phyloP scores from a whole-genome alignment of 108 stramenopile species.

The Nitzschia inconspicua region DNA sequence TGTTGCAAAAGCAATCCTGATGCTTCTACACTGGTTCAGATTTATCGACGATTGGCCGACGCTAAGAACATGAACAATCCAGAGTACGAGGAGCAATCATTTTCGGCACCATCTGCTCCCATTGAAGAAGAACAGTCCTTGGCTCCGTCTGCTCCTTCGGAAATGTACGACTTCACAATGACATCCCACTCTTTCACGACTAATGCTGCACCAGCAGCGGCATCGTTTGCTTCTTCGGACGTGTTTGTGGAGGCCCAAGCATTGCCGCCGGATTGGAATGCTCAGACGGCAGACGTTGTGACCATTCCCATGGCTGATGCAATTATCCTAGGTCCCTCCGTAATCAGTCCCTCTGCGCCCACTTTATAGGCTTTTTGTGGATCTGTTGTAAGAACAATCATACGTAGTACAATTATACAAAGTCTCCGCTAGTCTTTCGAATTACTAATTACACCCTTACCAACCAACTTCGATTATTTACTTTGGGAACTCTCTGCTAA shows the following conservation, averaged over 20 bases:
- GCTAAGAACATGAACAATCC: not conserved
- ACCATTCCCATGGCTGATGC: constrained; percentile 31
- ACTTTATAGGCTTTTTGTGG: too few relatives aligned
- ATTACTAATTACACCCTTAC: too few relatives aligned
- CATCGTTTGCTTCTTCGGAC: not conserved
- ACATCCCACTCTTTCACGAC: not conserved
- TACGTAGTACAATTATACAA: too few relatives aligned
- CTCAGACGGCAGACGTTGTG: constrained; percentile 27
- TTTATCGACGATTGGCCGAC: not conserved
- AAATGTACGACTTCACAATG: not conserved
- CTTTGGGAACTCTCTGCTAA: too few relatives aligned
- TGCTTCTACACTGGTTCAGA: constrained; percentile 8
- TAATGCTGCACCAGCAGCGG: too few relatives aligned
- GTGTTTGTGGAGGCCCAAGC: constrained; percentile 11
- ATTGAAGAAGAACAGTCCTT: not conserved
- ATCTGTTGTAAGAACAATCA: too few relatives aligned
- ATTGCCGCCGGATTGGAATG: constrained; percentile 28
- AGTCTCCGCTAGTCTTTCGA: too few relatives aligned
- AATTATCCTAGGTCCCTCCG: constrained; percentile 5
- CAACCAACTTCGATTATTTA: too few relatives aligned
- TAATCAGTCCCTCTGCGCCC: too few relatives aligned
- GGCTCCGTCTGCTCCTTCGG: not conserved
- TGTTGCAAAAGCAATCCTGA: constrained; percentile 28
- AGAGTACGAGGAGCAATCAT: not conserved
- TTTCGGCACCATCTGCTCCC: constrained; percentile 9